phyloP scores from a whole-genome alignment of 2,329 filamentous ascomycete genomes.

The Pseudogymnoascus sp. region DNA sequence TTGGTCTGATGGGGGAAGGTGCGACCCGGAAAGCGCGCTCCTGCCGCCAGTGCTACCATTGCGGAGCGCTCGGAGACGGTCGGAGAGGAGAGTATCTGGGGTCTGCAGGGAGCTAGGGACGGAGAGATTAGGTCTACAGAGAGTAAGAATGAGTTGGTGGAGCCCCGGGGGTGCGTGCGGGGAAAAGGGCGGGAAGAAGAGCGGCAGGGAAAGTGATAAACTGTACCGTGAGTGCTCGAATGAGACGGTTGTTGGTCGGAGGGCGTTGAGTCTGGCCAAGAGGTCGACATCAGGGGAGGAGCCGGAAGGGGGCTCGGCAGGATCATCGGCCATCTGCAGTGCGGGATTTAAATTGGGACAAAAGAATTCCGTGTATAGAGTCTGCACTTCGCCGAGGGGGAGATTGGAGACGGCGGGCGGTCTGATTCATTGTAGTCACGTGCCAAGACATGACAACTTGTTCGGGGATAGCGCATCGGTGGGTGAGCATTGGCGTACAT shows the following conservation, averaged over 20 bases:
- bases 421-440: background rate
- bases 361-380: background rate
- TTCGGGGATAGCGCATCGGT: background rate
- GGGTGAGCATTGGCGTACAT: background rate
- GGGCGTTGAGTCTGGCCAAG: conserved; percentile 7
- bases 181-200: background rate
- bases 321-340: background rate
- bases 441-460: background rate
- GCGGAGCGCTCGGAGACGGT: background rate
- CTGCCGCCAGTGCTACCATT: background rate
- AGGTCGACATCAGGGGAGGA: background rate
- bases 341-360: background rate
- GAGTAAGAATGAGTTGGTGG: background rate
- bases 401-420: background rate
- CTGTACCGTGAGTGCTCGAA: background rate
- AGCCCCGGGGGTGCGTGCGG: background rate
- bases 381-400: background rate
- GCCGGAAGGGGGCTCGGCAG: background rate
- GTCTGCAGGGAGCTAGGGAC: background rate
- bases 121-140: background rate
- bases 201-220: background rate
- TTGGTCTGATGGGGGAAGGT: background rate
- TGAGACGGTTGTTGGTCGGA: conserved; percentile 3
- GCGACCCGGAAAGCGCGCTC: background rate
- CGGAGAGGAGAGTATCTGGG: background rate